Evolutionary conservation across 208 protist species (phyloP).

Genomic region (Polymyxa betae): DNA sequence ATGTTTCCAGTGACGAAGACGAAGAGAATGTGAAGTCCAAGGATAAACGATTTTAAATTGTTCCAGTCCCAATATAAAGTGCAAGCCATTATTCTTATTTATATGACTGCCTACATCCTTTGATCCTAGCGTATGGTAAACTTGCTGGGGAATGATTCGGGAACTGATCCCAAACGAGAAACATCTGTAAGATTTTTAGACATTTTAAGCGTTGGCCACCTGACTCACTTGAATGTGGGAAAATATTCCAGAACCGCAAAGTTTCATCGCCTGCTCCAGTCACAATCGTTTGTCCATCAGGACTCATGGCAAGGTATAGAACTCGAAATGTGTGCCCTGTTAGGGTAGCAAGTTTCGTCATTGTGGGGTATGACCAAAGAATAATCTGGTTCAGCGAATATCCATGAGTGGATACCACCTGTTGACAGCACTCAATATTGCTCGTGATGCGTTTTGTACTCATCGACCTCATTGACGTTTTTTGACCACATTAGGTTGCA

Average conservation of each 20-base stretch:
- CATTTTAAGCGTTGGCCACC: no score
- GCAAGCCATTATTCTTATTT: not conserved
- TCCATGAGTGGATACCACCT: constrained; percentile 77
- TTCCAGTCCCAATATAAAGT: not conserved
- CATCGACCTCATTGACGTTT: constrained; percentile 71
- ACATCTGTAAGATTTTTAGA: no score
- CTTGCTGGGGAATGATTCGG: not conserved
- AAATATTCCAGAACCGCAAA: constrained; percentile 86
- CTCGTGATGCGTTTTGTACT: not conserved
- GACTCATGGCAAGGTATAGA: constrained; percentile 79
- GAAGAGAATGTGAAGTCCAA: constrained; percentile 38
- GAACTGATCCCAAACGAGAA: not conserved
- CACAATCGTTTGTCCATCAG: constrained; percentile 82
- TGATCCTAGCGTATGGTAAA: constrained; percentile 30
- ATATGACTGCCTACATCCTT: not conserved
- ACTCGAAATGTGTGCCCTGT: constrained; percentile 78
- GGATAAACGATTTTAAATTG: not conserved
- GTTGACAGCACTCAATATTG: not conserved
- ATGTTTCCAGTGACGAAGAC: constrained; percentile 35
- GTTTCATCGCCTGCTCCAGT: constrained; percentile 97
- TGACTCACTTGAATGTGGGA: no score
- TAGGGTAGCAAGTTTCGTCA: constrained; percentile 71
- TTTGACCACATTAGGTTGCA: constrained; percentile 76
- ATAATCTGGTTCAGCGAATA: constrained; percentile 76
- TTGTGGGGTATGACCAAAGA: constrained; percentile 73